Conservation (phyloP, 371 early-diverging fungal genomes). For the Syncephalastrum monosporum region DNA sequence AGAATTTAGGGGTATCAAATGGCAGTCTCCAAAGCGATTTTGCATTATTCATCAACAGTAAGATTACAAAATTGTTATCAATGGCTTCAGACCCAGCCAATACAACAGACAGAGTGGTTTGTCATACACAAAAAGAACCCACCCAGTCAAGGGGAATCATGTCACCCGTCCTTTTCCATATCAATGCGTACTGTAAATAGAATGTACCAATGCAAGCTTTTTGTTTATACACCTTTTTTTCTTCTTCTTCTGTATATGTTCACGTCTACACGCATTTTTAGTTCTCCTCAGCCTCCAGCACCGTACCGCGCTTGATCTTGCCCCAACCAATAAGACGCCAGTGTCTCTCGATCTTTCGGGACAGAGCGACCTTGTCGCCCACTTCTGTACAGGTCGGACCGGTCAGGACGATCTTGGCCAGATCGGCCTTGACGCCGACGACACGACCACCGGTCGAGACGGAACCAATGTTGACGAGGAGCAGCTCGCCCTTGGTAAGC, state of each 20-base stretch:
- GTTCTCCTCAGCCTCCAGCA: conserved; percentile 70
- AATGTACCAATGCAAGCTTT: too few species aligned
- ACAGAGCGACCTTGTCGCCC: conserved; percentile 98
- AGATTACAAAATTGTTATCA: too few species aligned
- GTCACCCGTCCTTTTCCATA: too few species aligned
- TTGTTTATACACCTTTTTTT: conserved; percentile 2
- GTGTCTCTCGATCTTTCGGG: conserved; percentile 98
- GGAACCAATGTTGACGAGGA: conserved; percentile 99
- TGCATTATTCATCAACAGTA: too few species aligned
- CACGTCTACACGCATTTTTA: conserved; percentile 15
- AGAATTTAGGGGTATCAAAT: too few species aligned
- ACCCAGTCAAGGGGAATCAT: too few species aligned
- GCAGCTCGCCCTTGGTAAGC: conserved; percentile 91
- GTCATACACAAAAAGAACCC: too few species aligned
- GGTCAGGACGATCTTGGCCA: conserved; percentile 93
- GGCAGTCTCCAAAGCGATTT: too few species aligned
- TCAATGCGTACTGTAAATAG: too few species aligned
- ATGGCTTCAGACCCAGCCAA: too few species aligned
- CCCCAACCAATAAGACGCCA: conserved; percentile 99
- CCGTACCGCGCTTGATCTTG: conserved; percentile 86
- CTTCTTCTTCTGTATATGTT: conserved; percentile 2
- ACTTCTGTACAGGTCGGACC: conserved; percentile 98
- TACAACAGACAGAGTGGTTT: too few species aligned
- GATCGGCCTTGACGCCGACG: conserved; percentile 88
- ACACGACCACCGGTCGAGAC: conserved; percentile 98